A percentile compares a stretch with the other conserved stretches of the same genome.
These are phyloP conservation scores for Pythium vanterpoolii DNA, from an alignment of 352 stramenopile genomes.

Conservation along the genomic window DNA sequence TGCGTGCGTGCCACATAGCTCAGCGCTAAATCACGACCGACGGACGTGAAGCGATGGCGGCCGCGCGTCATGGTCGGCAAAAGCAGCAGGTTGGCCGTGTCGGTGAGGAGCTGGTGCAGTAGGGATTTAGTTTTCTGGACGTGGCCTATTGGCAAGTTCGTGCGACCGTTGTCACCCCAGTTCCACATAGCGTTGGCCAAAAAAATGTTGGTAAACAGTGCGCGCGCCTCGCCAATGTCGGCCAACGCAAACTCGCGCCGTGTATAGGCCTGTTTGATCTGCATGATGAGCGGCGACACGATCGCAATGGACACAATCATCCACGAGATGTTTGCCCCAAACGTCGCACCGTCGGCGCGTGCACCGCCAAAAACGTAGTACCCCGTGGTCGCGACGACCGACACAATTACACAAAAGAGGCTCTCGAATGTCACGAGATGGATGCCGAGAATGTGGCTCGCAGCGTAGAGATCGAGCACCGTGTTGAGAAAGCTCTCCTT, in stretches of 20 bases:
- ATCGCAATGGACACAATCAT: constrained; percentile 53
- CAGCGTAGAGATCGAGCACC: constrained; percentile 72
- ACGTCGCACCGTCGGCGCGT: constrained; percentile 32
- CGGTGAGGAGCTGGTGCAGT: constrained; percentile 39
- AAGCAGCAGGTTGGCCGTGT: constrained; percentile 48
- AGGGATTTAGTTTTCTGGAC: constrained; percentile 55
- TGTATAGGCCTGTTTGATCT: constrained; percentile 79
- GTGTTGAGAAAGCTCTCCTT: constrained; percentile 55
- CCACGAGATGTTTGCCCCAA: constrained; percentile 82
- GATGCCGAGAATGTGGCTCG: constrained; percentile 69
- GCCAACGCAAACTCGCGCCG: constrained; percentile 69
- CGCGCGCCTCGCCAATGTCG: constrained; percentile 63
- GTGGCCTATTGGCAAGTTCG: constrained; percentile 49
- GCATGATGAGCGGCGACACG: constrained; percentile 86
- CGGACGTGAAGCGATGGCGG: constrained; percentile 61
- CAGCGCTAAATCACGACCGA: constrained; percentile 40
- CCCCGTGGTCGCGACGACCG: constrained; percentile 49
- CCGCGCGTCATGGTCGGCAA: constrained; percentile 70
- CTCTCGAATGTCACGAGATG: constrained; percentile 79
- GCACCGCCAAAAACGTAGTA: constrained; percentile 59
- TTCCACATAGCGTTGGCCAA: constrained; percentile 81
- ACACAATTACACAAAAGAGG: constrained; percentile 63
- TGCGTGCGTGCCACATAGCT: constrained; percentile 31
- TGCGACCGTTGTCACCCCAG: constrained; percentile 65
- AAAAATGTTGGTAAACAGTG: constrained; percentile 69